Conservation (phyloP, 2,329 filamentous ascomycete species). For the Epichloe uncinata region DNA sequence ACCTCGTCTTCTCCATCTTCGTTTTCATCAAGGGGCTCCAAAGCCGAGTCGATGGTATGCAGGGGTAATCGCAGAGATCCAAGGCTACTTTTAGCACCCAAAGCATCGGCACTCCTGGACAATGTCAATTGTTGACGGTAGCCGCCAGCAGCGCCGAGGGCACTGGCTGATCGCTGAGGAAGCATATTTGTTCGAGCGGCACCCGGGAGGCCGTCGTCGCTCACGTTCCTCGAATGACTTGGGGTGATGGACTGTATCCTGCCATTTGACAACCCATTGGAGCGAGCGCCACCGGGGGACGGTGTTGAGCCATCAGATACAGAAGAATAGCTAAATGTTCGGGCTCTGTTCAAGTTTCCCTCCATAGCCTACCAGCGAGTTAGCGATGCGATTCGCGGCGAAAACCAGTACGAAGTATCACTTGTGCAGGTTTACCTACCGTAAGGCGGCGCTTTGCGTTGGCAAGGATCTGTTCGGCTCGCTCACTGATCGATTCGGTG, state of each 20-base stretch:
- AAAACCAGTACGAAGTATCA: not conserved
- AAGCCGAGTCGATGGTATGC: conserved; percentile 26
- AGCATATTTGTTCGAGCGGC: conserved; percentile 19
- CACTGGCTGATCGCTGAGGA: conserved; percentile 49
- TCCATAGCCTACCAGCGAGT: conserved; percentile 63
- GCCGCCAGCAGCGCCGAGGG: conserved; percentile 44
- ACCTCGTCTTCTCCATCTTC: conserved; percentile 16
- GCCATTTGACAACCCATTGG: conserved; percentile 11
- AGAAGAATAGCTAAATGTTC: conserved; percentile 40
- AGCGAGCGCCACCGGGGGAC: conserved; percentile 25
- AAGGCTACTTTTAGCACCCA: conserved; percentile 16
- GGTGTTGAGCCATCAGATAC: conserved; percentile 38
- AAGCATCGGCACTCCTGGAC: conserved; percentile 31
- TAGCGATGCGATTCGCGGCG: not conserved
- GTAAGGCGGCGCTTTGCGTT: conserved; percentile 85
- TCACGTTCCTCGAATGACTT: conserved; percentile 19
- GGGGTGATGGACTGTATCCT: conserved; percentile 8
- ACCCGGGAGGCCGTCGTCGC: conserved; percentile 17
- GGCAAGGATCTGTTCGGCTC: conserved; percentile 80
- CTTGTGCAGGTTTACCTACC: conserved; percentile 36
- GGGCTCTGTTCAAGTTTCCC: conserved; percentile 70
- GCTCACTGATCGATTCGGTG: conserved; percentile 61
- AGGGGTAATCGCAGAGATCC: conserved; percentile 23
- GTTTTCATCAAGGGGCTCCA: conserved; percentile 43
- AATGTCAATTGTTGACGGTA: conserved; percentile 37